Percentiles rank a stretch among this genome's conserved stretches.
Conservation (phyloP, 2,329 filamentous ascomycete genomes). For the Nigrograna mackinnonii region DNA sequence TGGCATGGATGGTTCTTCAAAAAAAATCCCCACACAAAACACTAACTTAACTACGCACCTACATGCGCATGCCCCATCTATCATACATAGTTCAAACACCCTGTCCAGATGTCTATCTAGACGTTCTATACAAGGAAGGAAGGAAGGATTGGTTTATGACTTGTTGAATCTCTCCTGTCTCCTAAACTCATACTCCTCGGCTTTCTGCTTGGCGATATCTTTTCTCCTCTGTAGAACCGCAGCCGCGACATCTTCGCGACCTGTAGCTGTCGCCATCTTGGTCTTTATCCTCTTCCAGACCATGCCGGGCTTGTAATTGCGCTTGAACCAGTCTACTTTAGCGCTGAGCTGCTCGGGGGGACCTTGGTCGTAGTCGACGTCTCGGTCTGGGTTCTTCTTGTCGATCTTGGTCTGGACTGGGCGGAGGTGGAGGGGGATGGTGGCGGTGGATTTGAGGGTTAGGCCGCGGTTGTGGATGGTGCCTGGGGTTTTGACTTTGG, state of each 20-base stretch:
- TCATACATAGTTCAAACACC: too few species aligned
- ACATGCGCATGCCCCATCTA: too few species aligned
- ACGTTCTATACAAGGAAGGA: too few species aligned
- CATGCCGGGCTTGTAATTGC: slow-evolving; percentile 4
- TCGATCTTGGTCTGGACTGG: slow-evolving; percentile 14
- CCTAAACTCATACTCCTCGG: slow-evolving; percentile 9
- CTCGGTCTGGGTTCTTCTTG: slow-evolving; percentile 1
- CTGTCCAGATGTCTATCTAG: too few species aligned
- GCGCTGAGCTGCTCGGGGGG: slow-evolving; percentile 1
- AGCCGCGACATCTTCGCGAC: neutral
- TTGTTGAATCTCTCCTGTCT: slow-evolving; percentile 2
- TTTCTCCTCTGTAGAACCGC: neutral
- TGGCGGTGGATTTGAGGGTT: slow-evolving; percentile 26
- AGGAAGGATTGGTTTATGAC: too few species aligned
- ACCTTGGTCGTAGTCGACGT: slow-evolving; percentile 5
- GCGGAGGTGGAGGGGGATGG: slow-evolving; percentile 27
- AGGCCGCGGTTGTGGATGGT: slow-evolving; percentile 10
- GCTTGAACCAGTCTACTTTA: slow-evolving; percentile 4
- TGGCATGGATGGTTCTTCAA: too few species aligned
- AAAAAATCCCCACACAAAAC: too few species aligned
- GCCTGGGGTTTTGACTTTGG: slow-evolving; percentile 5
- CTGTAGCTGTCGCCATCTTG: neutral
- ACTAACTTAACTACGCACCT: too few species aligned
- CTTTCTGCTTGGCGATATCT: slow-evolving; percentile 9
- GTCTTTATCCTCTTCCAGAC: slow-evolving; percentile 2